Evolutionary conservation across 2,329 filamentous ascomycete species (phyloP).

Genomic region (Xylaria sp.): DNA sequence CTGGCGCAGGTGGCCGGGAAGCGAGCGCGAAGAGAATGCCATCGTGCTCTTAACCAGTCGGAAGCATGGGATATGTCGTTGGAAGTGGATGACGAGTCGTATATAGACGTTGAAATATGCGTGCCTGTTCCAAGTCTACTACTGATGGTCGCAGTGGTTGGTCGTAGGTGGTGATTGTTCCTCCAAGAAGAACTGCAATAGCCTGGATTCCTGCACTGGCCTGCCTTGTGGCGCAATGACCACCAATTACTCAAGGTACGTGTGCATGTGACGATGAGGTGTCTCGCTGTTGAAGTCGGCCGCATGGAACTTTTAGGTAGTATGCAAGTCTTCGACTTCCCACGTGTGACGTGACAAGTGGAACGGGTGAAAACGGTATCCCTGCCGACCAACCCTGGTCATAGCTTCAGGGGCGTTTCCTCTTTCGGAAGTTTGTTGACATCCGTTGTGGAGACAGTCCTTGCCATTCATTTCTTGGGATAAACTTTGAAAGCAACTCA

Average conservation of each 20-base stretch:
- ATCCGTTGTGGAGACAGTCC: slow-evolving; percentile 23
- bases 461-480: slow-evolving; percentile 26
- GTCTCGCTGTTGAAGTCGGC: not conserved
- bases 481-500: slow-evolving; percentile 25
- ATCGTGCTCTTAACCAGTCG: slow-evolving; percentile 39
- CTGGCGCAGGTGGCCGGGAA: slow-evolving; percentile 70
- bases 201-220: not conserved
- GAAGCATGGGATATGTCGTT: not conserved
- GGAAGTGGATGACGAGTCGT: not conserved
- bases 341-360: not conserved
- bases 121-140: not conserved
- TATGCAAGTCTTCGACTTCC: not conserved
- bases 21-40: slow-evolving; percentile 59
- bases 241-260: not conserved
- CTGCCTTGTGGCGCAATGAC: not conserved
- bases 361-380: not conserved
- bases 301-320: too few species aligned
- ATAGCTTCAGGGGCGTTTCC: slow-evolving; percentile 22
- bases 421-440: slow-evolving; percentile 32
- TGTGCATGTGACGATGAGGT: not conserved
- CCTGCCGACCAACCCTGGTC: not conserved
- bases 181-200: not conserved
- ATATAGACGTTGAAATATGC: not conserved
- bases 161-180: not conserved
- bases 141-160: not conserved